Conservation (phyloP, 2,329 filamentous ascomycete species). For the Thielaviopsis ethacetica region DNA sequence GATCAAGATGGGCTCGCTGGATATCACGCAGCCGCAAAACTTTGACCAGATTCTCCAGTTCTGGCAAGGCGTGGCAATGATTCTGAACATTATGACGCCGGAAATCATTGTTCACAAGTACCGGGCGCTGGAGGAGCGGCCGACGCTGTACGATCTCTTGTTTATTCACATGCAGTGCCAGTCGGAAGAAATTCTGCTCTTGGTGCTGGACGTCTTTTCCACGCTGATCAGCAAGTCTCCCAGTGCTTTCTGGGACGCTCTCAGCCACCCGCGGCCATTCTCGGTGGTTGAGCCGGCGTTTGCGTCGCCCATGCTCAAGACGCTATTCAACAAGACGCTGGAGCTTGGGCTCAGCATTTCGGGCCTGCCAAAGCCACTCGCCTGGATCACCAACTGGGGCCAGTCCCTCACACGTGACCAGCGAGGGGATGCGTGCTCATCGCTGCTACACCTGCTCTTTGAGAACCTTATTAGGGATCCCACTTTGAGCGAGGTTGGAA, state of each 20-base stretch:
- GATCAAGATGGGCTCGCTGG: constrained; percentile 37
- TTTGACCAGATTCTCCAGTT: constrained; percentile 46
- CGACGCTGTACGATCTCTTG: constrained; percentile 47
- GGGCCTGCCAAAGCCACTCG: constrained; percentile 42
- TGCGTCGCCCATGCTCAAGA: constrained; percentile 48
- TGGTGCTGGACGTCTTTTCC: constrained; percentile 54
- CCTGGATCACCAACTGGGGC: constrained; percentile 67
- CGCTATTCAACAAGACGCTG: constrained; percentile 45
- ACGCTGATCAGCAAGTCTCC: constrained; percentile 59
- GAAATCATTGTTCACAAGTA: constrained; percentile 63
- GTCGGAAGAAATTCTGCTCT: constrained; percentile 43
- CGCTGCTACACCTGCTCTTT: constrained; percentile 61
- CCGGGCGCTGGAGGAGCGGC: constrained; percentile 63
- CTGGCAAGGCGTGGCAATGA: constrained; percentile 61
- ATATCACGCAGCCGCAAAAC: constrained; percentile 20
- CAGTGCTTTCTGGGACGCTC: constrained; percentile 73
- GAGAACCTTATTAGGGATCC: constrained; percentile 41
- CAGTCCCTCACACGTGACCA: constrained; percentile 60
- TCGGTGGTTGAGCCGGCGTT: constrained; percentile 75
- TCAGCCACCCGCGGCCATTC: constrained; percentile 64
- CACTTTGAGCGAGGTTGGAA: constrained; percentile 37
- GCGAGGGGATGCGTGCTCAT: constrained; percentile 63
- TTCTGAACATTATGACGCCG: constrained; percentile 58
- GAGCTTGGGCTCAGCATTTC: constrained; percentile 17
- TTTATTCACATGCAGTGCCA: constrained; percentile 38